A percentile compares a stretch with the other conserved stretches of the same genome.
Conservation (phyloP, 2,329 filamentous ascomycete species). For the Dactylonectria macrodidyma region DNA sequence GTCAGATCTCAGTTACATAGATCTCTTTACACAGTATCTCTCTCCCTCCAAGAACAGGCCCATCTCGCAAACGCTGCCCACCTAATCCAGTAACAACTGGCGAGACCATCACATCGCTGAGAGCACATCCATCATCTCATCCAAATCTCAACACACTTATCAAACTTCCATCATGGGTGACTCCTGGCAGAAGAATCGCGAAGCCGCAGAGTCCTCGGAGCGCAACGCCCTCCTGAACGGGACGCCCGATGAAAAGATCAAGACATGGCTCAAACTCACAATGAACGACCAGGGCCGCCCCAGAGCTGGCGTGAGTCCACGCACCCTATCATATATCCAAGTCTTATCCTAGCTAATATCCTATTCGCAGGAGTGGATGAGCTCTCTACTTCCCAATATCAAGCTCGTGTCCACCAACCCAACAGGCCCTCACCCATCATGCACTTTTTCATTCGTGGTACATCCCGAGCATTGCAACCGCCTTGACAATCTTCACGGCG, state of each 20-base stretch:
- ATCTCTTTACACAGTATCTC: too few relatives aligned
- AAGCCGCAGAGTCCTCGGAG: slow-evolving; percentile 10
- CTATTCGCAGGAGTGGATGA: slow-evolving; percentile 61
- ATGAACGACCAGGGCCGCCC: slow-evolving; percentile 47
- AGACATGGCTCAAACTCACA: slow-evolving; percentile 50
- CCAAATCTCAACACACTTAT: background rate
- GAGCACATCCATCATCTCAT: background rate
- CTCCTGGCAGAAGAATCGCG: slow-evolving; percentile 26
- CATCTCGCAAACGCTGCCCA: too few relatives aligned
- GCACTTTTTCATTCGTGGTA: slow-evolving; percentile 64
- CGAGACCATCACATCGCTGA: background rate
- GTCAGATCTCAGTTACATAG: background rate
- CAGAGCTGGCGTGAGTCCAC: slow-evolving; percentile 50
- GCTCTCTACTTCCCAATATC: slow-evolving; percentile 58
- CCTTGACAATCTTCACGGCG: slow-evolving; percentile 71
- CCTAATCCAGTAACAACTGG: slow-evolving; percentile 2
- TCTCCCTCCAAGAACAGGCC: background rate
- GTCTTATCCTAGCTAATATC: slow-evolving; percentile 13
- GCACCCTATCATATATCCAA: background rate
- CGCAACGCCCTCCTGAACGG: slow-evolving; percentile 47
- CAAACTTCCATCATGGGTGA: slow-evolving; percentile 24
- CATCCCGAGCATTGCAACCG: slow-evolving; percentile 68
- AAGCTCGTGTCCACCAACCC: slow-evolving; percentile 53
- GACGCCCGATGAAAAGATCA: slow-evolving; percentile 50
- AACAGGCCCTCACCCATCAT: slow-evolving; percentile 55